Percentiles rank a stretch among this genome's conserved stretches.
Conservation (phyloP, 345 rosid species). For the Streptanthus diversifolius region DNA sequence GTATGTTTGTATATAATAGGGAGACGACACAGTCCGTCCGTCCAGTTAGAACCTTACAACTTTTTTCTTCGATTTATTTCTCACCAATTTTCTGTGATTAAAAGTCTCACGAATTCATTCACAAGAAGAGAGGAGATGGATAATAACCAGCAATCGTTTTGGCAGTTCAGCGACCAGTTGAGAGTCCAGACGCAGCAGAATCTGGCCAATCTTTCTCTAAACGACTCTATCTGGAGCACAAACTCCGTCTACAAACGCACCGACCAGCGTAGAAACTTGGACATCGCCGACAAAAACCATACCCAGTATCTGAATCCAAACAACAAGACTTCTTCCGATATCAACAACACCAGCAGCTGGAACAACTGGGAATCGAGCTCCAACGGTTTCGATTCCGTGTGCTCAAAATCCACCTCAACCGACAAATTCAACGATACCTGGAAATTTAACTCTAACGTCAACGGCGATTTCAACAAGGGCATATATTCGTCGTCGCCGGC, state of each 20-base stretch:
- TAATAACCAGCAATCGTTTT: slow-evolving; percentile 81
- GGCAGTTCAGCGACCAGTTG: slow-evolving; percentile 95
- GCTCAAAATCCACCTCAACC: slow-evolving; percentile 17
- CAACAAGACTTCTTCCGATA: slow-evolving; percentile 30
- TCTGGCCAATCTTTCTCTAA: slow-evolving; percentile 72
- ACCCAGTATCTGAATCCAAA: slow-evolving; percentile 16
- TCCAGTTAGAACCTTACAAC: slow-evolving; percentile 26
- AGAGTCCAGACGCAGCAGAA: slow-evolving; percentile 54
- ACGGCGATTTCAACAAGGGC: slow-evolving; percentile 86
- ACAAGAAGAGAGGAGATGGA: slow-evolving; percentile 46
- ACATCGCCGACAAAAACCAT: slow-evolving; percentile 42
- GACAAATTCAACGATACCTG: slow-evolving; percentile 37
- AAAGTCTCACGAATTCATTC: slow-evolving; percentile 6
- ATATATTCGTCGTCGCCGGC: slow-evolving; percentile 37
- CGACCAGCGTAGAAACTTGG: slow-evolving; percentile 71
- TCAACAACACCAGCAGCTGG: slow-evolving; percentile 9
- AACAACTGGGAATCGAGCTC: slow-evolving; percentile 26
- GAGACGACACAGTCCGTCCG: slow-evolving; percentile 26
- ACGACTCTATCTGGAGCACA: slow-evolving; percentile 91
- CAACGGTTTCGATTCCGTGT: slow-evolving; percentile 26
- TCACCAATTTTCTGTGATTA: background rate
- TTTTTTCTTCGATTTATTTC: background rate
- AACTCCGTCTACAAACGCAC: slow-evolving; percentile 48
- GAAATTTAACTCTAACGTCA: slow-evolving; percentile 41
- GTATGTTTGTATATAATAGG: background rate